Base-by-base conservation (phyloP, 2,329 filamentous ascomycete species). In the Helminthosporium solani region DNA sequence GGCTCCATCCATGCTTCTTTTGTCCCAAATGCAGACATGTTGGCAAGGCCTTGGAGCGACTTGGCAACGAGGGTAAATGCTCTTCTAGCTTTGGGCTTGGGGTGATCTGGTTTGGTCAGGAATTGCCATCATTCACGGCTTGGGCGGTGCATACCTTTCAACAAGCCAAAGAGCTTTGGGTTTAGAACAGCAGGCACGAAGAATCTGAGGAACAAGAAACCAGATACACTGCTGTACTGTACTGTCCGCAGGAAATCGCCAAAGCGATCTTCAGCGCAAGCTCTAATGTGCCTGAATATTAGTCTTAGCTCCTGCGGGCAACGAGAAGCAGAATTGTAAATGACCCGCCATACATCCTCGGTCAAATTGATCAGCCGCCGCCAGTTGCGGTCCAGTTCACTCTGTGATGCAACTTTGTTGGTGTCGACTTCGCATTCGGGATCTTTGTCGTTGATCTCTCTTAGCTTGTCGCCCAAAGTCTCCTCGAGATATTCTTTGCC, bases 1-100 rank as follows among this genome's bases (percentile, higher is more conserved):
- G 90, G 90, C 72, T 96, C 91, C 91, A 97, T 96, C 90, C 90
- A 97, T n/a, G 87, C 84, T 70, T 97, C 92, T 66, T 96, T 95
- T 64, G 88, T 91, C 33, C 92, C 92, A 64, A 96, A 96, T 0
- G 84, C 90, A 2, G 89, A 88, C 71, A 96, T 79, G 66, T 96
- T 96, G 15, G 90, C 90, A 47, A 97, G 78, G 14, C 90, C 91
- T 71, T 96, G 91, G 7, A 97, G 75, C 1, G 88, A 89, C 70
- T 97, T 97, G 19, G 92, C 90, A 49, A 97, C 91, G 40, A 97
- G 79, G 0, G 92, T 96, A 42, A 96, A 78, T 0, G 91, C 95
- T 33, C 92, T 84, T 65, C 95, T 89, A 9, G 91, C 89, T 42
- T 85, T 85, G 20, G 85, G 82, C 40, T 86, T 87, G 19, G 92